phyloP scores from a whole-genome alignment of 2,329 filamentous ascomycete species.

The Curvularia sp. region DNA sequence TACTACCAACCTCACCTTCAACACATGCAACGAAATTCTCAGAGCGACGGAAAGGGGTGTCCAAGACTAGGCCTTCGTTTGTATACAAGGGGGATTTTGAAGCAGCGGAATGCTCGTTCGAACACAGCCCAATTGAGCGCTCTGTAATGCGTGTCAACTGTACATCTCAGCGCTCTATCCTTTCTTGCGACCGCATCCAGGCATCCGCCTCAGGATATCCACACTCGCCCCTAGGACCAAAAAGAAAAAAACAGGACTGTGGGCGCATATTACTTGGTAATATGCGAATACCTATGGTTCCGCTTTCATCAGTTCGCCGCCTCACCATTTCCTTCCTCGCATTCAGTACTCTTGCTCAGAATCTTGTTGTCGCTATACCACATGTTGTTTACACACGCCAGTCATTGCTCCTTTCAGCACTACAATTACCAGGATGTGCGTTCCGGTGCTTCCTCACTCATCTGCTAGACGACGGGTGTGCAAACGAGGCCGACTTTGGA shows the following conservation, averaged over 20 bases:
- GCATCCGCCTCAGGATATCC: background rate
- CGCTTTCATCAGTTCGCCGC: background rate
- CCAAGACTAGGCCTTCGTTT: background rate
- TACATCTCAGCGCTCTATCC: background rate
- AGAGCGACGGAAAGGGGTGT: background rate
- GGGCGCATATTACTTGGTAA: background rate
- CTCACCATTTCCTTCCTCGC: slow-evolving; percentile 6
- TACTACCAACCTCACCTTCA: background rate
- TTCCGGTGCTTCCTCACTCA: slow-evolving; percentile 28
- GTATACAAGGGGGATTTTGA: background rate
- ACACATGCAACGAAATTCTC: background rate
- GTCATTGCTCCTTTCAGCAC: slow-evolving; percentile 1
- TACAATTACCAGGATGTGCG: slow-evolving; percentile 28
- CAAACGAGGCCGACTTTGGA: slow-evolving; percentile 26
- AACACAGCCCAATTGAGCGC: background rate
- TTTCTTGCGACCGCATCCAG: background rate
- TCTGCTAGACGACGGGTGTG: slow-evolving; percentile 27
- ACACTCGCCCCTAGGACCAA: background rate
- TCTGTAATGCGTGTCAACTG: background rate
- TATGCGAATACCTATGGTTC: background rate
- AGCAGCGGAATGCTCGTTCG: background rate
- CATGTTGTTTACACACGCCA: slow-evolving; percentile 11
- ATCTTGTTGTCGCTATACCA: slow-evolving; percentile 12
- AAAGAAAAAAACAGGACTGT: background rate
- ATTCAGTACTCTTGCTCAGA: slow-evolving; percentile 2